A percentile compares a stretch with the other conserved stretches of the same genome.
phyloP scores from a whole-genome alignment of 805 yeast species.

The Komagataella populi region DNA sequence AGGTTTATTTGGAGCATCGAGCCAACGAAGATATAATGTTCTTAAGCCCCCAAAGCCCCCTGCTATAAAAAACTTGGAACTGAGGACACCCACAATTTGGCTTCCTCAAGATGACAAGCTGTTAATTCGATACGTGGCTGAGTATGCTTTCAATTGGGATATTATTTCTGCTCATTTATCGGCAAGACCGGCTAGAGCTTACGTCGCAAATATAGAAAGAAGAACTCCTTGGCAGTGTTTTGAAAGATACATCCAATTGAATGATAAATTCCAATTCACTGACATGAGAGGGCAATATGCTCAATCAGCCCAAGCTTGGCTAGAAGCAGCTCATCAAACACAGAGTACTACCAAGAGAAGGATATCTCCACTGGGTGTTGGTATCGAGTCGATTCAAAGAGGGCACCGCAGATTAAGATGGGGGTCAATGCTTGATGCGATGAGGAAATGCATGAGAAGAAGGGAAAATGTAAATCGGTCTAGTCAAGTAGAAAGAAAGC shows the following conservation, averaged over 20 bases:
- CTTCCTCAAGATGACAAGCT: slow-evolving; percentile 83
- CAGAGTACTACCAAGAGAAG: slow-evolving; percentile 83
- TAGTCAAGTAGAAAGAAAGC: slow-evolving; percentile 23
- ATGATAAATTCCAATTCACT: slow-evolving; percentile 72
- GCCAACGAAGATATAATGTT: slow-evolving; percentile 41
- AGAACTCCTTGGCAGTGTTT: slow-evolving; percentile 99
- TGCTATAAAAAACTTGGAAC: slow-evolving; percentile 60
- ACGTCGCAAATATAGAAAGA: slow-evolving; percentile 81
- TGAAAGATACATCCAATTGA: slow-evolving; percentile 87
- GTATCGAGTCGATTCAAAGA: slow-evolving; percentile 80
- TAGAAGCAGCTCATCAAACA: slow-evolving; percentile 80
- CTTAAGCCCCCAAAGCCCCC: slow-evolving; percentile 92
- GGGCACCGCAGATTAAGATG: slow-evolving; percentile 87
- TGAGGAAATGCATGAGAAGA: slow-evolving; percentile 79
- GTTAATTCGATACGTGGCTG: slow-evolving; percentile 69
- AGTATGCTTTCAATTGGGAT: slow-evolving; percentile 88
- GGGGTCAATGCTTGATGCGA: slow-evolving; percentile 96
- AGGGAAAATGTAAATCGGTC: slow-evolving; percentile 68
- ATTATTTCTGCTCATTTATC: slow-evolving; percentile 73
- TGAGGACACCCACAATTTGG: slow-evolving; percentile 91
- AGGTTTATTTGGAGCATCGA: slow-evolving; percentile 39
- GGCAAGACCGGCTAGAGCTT: slow-evolving; percentile 50
- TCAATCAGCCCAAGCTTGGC: slow-evolving; percentile 76
- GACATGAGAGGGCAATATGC: slow-evolving; percentile 87
- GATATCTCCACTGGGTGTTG: slow-evolving; percentile 88